Evolutionary conservation across 208 protist species (phyloP).

Genomic region (Acanthamoeba lugdunensis): DNA sequence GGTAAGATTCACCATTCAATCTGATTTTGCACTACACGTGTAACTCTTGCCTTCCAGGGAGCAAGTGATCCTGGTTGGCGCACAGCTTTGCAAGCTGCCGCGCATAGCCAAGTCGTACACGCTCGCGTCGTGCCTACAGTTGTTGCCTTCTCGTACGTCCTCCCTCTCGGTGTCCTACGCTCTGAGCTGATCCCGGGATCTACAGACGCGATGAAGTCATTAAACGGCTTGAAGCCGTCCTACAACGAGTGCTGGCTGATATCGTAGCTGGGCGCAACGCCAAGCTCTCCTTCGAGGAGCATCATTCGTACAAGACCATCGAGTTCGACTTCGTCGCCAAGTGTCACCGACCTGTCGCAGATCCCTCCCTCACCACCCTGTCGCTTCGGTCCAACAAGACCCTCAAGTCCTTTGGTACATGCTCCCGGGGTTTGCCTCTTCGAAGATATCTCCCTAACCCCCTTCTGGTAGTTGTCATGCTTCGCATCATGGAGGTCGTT

Average conservation of each 20-base stretch:
- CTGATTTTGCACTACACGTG: no score
- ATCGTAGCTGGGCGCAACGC: background rate
- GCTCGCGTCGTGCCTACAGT: no score
- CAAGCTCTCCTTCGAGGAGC: background rate
- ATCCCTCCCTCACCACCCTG: background rate
- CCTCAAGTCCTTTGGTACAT: background rate
- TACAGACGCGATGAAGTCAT: background rate
- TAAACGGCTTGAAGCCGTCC: background rate
- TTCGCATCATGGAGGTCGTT: slow-evolving; percentile 41
- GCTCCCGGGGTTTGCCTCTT: background rate
- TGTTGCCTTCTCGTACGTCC: background rate
- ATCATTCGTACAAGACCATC: background rate
- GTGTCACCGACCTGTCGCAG: background rate
- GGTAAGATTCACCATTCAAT: no score
- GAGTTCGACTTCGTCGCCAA: background rate
- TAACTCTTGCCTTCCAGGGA: no score
- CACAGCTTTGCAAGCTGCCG: no score
- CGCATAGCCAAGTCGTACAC: no score
- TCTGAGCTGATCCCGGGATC: background rate
- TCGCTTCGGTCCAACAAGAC: background rate
- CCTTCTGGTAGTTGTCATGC: slow-evolving; percentile 19
- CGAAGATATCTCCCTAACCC: background rate
- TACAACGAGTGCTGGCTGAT: background rate
- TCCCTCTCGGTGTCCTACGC: background rate
- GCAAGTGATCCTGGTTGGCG: no score